phyloP scores from a whole-genome alignment of 208 protist species.

The Wallacemonas sp. region DNA sequence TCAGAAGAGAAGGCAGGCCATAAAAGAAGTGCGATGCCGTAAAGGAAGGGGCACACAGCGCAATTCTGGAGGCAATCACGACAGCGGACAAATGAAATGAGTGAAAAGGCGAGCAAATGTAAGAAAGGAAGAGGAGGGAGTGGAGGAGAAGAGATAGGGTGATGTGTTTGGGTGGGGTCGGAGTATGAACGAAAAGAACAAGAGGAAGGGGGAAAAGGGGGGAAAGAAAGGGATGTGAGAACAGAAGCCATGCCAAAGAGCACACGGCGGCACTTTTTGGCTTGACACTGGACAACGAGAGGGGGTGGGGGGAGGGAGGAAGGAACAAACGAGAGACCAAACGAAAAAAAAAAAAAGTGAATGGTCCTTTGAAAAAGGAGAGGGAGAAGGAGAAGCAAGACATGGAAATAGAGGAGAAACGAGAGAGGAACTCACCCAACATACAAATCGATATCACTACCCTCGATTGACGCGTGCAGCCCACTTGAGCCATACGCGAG shows the following conservation, averaged over 20 bases:
- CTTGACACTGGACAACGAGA: not conserved
- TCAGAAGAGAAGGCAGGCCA: constrained; percentile 49
- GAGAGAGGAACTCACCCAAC: constrained; percentile 59
- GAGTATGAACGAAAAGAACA: constrained; percentile 13
- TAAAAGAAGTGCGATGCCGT: constrained; percentile 49
- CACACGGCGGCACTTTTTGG: not conserved
- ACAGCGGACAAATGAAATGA: not conserved
- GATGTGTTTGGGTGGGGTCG: no score
- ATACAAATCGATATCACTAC: constrained; percentile 94
- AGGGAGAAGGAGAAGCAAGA: constrained; percentile 7
- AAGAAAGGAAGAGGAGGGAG: constrained; percentile 1
- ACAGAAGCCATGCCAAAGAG: not conserved
- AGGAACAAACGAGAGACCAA: constrained; percentile 4
- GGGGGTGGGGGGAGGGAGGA: constrained; percentile 4
- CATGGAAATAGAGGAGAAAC: constrained; percentile 16
- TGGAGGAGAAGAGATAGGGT: no score
- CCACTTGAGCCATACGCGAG: constrained; percentile 77
- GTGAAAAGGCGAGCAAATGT: not conserved
- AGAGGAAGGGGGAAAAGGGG: not conserved
- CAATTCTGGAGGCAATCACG: constrained; percentile 35
- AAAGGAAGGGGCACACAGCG: constrained; percentile 58
- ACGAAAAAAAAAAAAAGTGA: constrained; percentile 22
- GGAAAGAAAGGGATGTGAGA: not conserved
- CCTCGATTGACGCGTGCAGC: constrained; percentile 69
- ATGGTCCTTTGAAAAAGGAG: no score